A percentile compares a stretch with the other conserved stretches of the same genome.
phyloP scores from a whole-genome alignment of 345 rosid species.

The Dipteronia dyeriana region DNA sequence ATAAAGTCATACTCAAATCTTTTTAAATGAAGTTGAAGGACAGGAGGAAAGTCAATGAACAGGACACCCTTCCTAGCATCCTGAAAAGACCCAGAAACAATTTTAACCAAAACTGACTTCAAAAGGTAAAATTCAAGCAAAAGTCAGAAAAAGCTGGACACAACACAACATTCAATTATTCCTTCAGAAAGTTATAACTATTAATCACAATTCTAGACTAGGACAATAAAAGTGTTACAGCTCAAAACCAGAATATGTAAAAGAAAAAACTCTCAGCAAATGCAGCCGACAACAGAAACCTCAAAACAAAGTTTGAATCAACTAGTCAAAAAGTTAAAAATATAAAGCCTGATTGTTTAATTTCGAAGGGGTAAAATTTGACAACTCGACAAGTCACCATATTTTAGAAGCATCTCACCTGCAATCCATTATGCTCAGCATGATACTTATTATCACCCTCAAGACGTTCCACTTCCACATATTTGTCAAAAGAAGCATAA shows the following conservation, averaged over 20 bases:
- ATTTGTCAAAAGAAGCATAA: slow-evolving; percentile 80
- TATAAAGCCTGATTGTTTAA: not conserved
- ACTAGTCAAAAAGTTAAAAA: not conserved
- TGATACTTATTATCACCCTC: slow-evolving; percentile 80
- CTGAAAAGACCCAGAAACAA: slow-evolving; percentile 27
- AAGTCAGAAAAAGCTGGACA: not conserved
- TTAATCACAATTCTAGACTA: not conserved
- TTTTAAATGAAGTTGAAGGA: slow-evolving; percentile 63
- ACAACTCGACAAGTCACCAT: not conserved
- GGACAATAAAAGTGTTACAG: not conserved
- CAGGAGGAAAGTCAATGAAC: slow-evolving; percentile 64
- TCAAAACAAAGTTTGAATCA: not conserved
- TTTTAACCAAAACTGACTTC: not conserved
- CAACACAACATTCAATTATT: not conserved
- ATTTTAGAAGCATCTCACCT: slow-evolving; percentile 42
- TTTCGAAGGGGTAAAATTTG: not conserved
- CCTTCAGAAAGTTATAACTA: not conserved
- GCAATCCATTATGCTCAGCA: slow-evolving; percentile 70
- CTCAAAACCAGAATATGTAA: not conserved
- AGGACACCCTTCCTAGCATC: slow-evolving; percentile 66
- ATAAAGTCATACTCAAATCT: slow-evolving; percentile 65
- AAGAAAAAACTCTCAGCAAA: not conserved
- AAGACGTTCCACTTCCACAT: slow-evolving; percentile 79
- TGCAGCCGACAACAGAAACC: not conserved
- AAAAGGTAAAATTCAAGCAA: not conserved